phyloP scores from a whole-genome alignment of 2,329 filamentous ascomycete genomes.

The Fusarium concolor region DNA sequence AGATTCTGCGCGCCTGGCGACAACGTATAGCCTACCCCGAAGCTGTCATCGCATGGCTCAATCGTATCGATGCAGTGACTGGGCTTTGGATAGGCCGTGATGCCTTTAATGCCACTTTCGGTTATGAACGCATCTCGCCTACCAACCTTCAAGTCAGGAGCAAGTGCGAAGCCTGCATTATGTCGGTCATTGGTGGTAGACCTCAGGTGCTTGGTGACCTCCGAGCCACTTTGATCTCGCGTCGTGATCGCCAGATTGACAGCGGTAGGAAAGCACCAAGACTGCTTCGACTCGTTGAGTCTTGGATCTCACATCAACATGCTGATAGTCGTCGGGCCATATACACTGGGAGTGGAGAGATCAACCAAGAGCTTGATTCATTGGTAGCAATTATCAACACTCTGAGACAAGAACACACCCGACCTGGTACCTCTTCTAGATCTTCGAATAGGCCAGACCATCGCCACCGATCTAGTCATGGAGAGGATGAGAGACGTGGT shows the following conservation, averaged over 20 bases:
- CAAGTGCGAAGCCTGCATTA: slow-evolving; percentile 65
- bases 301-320: slow-evolving; percentile 56
- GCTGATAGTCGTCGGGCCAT: slow-evolving; percentile 15
- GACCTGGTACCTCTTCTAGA: not conserved
- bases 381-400: slow-evolving; percentile 5
- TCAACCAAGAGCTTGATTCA: slow-evolving; percentile 22
- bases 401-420: not conserved
- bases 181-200: slow-evolving; percentile 61
- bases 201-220: slow-evolving; percentile 58
- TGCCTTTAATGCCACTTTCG: slow-evolving; percentile 53
- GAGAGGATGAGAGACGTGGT: not conserved
- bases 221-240: slow-evolving; percentile 56
- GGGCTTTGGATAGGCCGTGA: slow-evolving; percentile 55
- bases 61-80: slow-evolving; percentile 43
- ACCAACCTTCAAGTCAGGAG: slow-evolving; percentile 46
- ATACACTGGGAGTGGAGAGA: slow-evolving; percentile 15
- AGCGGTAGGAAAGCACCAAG: slow-evolving; percentile 46
- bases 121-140: slow-evolving; percentile 44
- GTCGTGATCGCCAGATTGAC: slow-evolving; percentile 44
- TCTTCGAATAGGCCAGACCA: not conserved
- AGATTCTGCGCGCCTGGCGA: slow-evolving; percentile 46
- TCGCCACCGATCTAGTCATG: not conserved
- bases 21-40: slow-evolving; percentile 14
- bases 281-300: slow-evolving; percentile 55
- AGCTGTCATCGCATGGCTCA: slow-evolving; percentile 39